Evolutionary conservation across 495 filamentous ascomycete species (phyloP), one percentile per base, ranked within the genome.

Genomic region (Articulospora tetracladia): DNA sequence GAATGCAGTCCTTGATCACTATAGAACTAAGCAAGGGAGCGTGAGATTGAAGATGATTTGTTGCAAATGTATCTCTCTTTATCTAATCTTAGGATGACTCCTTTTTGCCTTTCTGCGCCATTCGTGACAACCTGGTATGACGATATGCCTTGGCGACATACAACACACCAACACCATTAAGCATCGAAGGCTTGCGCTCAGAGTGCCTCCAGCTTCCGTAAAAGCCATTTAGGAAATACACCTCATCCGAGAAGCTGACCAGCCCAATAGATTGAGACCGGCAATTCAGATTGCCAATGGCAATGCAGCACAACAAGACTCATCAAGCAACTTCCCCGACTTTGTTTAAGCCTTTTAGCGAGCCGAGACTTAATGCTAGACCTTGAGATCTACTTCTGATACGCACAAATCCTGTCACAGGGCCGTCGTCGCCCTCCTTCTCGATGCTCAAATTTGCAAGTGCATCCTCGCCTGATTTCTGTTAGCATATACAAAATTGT

Each of bases 371-470:
- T 60, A 99, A 77, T 2, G 95, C 95, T 58, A 99, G 80, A 52
- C 94, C 95, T 77, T 99, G 95, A 4, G 92, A 96, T 66, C 95
- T 89, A 79, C 92, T 97, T 74, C 95, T 86, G 81, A 99, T 99
- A 66, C 95, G 89, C 55, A 99, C 91, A 72, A 99, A 99, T n/a
- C 95, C 95, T 26, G 94, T 98, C 61, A 99, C 89, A 6, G 92
- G 92, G 26, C 95, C 94, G 69, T 96, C 87, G 12, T 97, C 92
- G 53, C 92, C 92, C 72, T 98, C 92, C 76, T 97, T 94, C 70
- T 99, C 95, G 67, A 99, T 96, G 69, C 92, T 97, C 74, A 99
- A 69, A 71, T 99, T 99, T 60, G 95, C 95, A 60, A 99, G 77
- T 47, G 95, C 95, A 78, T 99, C 95, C 91, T 99, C 95, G 65